Conservation (phyloP, 2,329 filamentous ascomycete species). For the Calonectria pseudoreteaudii region DNA sequence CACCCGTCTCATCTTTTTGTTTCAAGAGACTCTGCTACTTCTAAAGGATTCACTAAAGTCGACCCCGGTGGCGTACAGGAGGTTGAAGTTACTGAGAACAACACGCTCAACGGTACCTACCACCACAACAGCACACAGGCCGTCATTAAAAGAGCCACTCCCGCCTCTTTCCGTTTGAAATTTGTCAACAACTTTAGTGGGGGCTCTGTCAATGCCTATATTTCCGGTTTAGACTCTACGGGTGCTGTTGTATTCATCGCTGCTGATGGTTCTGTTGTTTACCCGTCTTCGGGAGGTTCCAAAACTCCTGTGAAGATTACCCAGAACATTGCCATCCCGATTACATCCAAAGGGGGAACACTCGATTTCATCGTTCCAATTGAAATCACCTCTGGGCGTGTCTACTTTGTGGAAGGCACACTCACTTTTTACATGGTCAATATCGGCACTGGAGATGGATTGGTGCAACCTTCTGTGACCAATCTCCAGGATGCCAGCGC, state of each 20-base stretch:
- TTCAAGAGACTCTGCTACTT: slow-evolving; percentile 25
- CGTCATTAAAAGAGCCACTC: background rate
- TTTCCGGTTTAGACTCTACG: slow-evolving; percentile 56
- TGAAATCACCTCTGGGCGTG: slow-evolving; percentile 54
- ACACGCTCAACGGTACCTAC: slow-evolving; percentile 54
- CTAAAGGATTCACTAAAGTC: slow-evolving; percentile 46
- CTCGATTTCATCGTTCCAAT: slow-evolving; percentile 55
- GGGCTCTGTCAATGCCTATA: slow-evolving; percentile 56
- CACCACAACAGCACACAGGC: slow-evolving; percentile 30
- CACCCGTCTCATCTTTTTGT: slow-evolving; percentile 26
- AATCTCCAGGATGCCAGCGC: slow-evolving; percentile 58
- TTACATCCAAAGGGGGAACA: slow-evolving; percentile 52
- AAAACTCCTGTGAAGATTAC: slow-evolving; percentile 50
- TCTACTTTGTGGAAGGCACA: slow-evolving; percentile 59
- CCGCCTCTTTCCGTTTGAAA: slow-evolving; percentile 40
- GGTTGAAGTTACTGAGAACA: slow-evolving; percentile 51
- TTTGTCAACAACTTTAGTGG: slow-evolving; percentile 58
- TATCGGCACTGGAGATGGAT: slow-evolving; percentile 44
- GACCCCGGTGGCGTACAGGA: slow-evolving; percentile 46
- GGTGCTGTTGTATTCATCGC: slow-evolving; percentile 56
- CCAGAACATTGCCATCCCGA: slow-evolving; percentile 56
- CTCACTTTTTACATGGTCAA: slow-evolving; percentile 57
- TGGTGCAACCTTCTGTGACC: slow-evolving; percentile 62
- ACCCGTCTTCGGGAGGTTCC: slow-evolving; percentile 54
- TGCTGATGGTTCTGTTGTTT: slow-evolving; percentile 54